Base-by-base conservation (phyloP, 2,329 filamentous ascomycete species). In the Tympanopsis confertula region DNA sequence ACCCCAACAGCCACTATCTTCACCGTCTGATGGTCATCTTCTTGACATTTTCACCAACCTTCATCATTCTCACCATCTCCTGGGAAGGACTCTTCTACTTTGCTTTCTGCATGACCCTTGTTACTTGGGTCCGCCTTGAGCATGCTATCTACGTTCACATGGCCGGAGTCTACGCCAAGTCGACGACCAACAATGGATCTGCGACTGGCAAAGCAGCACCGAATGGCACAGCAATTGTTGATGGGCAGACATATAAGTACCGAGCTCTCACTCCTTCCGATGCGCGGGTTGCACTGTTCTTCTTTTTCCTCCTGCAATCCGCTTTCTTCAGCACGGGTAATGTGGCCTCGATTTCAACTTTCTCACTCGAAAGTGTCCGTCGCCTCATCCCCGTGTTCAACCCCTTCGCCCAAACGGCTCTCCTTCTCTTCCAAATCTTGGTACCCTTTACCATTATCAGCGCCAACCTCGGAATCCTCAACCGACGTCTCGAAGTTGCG, bases 271-370 rank as follows among this genome's bases (percentile, higher is more conserved):
- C 71, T 2, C 68, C 96, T 4, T 73, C 82, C n/a, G 91, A 98
- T 55, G 77, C 82, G 3, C 83, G 93, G 26, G 82, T 94, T 24
- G 82, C 86, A 1, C 72, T 98, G 5, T 96, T 96, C 67, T 95
- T 96, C 69, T 82, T 98, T 58, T 87, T 86, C 47, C 74, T 98
- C 28, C 71, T 98, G 4, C 91, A 98, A 59, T 89, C 88, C 3
- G 91, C 83, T 37, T 98, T 98, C 61, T 98, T 96, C 71, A 86
- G 81, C 61, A 96, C 89, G 0, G 91, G 91, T 45, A 98, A 98
- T 62, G 78, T 98, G 41, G 91, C 91, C 1, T 95, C 89, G 0
- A 63, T 98, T 39, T 94, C 88, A 13, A 85, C 86, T 1, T 98
- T 98, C 64, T 93, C 84, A 43, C 68, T 98, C 29, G 91, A 96